phyloP scores from a whole-genome alignment of 768 basidiomycete genomes.

The Lentinula guzmanii region DNA sequence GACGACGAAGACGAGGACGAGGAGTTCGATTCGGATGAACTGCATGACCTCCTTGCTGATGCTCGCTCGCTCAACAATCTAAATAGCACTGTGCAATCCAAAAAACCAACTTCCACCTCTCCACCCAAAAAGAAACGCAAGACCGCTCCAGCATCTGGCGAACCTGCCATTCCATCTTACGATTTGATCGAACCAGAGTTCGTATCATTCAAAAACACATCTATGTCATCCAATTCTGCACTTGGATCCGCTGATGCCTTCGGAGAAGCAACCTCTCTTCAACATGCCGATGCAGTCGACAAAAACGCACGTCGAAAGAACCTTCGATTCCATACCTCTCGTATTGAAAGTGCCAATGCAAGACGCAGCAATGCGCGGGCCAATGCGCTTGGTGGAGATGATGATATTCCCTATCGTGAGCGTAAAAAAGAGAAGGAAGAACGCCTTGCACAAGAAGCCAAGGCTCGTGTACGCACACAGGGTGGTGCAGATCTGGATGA shows the following conservation, averaged over 20 bases:
- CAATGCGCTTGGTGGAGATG: conserved; percentile 79
- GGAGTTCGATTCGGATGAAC: conserved; percentile 37
- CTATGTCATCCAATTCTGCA: conserved; percentile 15
- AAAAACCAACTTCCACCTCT: background rate
- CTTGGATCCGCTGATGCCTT: conserved; percentile 40
- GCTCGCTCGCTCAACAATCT: conserved; percentile 17
- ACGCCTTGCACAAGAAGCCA: conserved; percentile 48
- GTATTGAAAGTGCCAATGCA: conserved; percentile 78
- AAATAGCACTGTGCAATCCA: conserved; percentile 8
- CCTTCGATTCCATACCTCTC: conserved; percentile 89
- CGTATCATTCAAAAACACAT: conserved; percentile 26
- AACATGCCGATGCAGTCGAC: conserved; percentile 71
- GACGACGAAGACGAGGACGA: background rate
- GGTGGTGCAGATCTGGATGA: conserved; percentile 68
- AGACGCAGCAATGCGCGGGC: conserved; percentile 69
- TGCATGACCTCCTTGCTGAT: conserved; percentile 53
- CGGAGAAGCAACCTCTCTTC: conserved; percentile 70
- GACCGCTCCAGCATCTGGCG: conserved; percentile 20
- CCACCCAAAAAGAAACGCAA: conserved; percentile 63
- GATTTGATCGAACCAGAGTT: conserved; percentile 82
- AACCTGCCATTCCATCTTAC: conserved; percentile 38
- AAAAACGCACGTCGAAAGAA: conserved; percentile 78
- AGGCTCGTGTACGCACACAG: conserved; percentile 35
- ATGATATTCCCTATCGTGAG: conserved; percentile 89
- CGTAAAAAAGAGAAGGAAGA: conserved; percentile 58